These are phyloP conservation scores for Candida sojae DNA, from an alignment of 1,139 yeast genomes.

Conservation along the genomic window DNA sequence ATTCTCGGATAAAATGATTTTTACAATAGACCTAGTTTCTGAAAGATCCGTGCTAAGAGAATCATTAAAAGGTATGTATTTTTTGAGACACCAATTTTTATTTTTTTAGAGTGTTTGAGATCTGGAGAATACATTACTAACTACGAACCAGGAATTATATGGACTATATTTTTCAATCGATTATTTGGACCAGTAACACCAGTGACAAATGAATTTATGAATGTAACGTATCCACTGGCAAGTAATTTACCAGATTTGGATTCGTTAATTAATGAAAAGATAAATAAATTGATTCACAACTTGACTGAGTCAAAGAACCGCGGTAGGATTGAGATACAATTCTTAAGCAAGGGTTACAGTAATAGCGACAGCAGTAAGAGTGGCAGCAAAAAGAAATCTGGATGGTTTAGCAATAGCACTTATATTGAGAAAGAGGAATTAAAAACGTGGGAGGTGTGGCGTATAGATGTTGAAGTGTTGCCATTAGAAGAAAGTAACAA, in stretches of 20 bases:
- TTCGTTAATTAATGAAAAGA: constrained; percentile 41
- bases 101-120: neutral
- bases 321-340: constrained; percentile 12
- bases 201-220: constrained; percentile 43
- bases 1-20: constrained; percentile 31
- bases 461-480: constrained; percentile 35
- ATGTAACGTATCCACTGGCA: constrained; percentile 48
- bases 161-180: constrained; percentile 70
- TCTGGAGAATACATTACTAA: constrained; percentile 16
- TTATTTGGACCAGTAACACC: constrained; percentile 70
- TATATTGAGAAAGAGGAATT: constrained; percentile 8
- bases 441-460: constrained; percentile 48
- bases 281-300: constrained; percentile 32
- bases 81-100: neutral
- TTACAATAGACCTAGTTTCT: constrained; percentile 36
- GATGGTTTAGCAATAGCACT: constrained; percentile 42
- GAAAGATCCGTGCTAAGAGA: constrained; percentile 48
- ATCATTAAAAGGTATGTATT: constrained; percentile 44
- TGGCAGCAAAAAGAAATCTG: constrained; percentile 33
- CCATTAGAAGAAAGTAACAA: constrained; percentile 20
- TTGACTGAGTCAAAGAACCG: constrained; percentile 3
- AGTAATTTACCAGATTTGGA: constrained; percentile 46
- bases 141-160: constrained; percentile 50
- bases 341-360: constrained; percentile 8
- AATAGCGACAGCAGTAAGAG: constrained; percentile 15